These are phyloP conservation scores for Solanum sejunctum DNA, from an alignment of 257 asterid genomes.

Conservation along the genomic window DNA sequence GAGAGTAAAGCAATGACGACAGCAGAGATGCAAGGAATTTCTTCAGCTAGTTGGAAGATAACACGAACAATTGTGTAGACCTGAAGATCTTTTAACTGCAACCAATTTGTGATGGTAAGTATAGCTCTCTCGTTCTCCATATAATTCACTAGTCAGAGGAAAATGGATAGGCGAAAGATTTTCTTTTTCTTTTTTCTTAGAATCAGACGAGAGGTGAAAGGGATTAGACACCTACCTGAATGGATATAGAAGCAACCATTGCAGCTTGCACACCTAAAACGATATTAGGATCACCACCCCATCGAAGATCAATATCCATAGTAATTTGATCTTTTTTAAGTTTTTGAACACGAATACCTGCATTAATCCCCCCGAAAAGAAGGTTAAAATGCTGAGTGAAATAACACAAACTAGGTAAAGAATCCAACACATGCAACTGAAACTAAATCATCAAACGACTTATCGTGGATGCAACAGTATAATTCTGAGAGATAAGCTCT, in stretches of 20 bases:
- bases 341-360: constrained; percentile 98
- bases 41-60: constrained; percentile 90
- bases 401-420: not conserved
- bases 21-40: constrained; percentile 96
- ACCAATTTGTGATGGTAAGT: not conserved
- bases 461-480: not conserved
- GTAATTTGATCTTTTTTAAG: constrained; percentile 92
- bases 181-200: not conserved
- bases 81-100: constrained; percentile 94
- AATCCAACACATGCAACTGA: not conserved
- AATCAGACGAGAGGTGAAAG: not conserved
- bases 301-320: constrained; percentile 94
- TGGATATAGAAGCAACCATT: constrained; percentile 90
- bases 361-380: constrained; percentile 5
- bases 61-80: constrained; percentile 90
- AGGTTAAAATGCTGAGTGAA: not conserved
- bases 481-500: not conserved
- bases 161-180: not conserved
- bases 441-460: not conserved
- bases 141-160: not conserved
- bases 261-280: constrained; percentile 78
- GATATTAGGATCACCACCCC: constrained; percentile 99
- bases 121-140: not conserved
- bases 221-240: constrained; percentile 50
- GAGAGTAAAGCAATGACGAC: constrained; percentile 97